These are phyloP conservation scores for Rosa rugosa DNA, from an alignment of 306 rosid species.

Conservation along the genomic window DNA sequence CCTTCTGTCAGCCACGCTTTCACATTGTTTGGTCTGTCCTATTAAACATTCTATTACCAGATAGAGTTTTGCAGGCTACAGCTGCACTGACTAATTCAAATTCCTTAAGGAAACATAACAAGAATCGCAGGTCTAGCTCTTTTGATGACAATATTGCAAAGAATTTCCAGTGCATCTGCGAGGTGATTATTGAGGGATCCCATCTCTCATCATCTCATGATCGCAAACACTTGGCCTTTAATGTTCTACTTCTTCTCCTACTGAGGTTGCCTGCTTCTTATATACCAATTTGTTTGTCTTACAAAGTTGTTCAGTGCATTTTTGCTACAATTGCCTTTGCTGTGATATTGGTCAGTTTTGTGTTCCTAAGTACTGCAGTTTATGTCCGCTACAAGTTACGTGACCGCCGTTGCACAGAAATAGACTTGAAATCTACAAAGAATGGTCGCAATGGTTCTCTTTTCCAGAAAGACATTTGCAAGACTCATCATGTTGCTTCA, in stretches of 20 bases:
- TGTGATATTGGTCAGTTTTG: too few species aligned
- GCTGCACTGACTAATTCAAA: constrained; percentile 60
- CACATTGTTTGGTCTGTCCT: constrained; percentile 86
- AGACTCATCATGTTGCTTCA: too few species aligned
- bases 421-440: too few species aligned
- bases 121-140: constrained; percentile 67
- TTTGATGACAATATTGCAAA: constrained; percentile 73
- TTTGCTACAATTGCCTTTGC: constrained; percentile 29
- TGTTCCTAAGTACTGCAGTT: too few species aligned
- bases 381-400: too few species aligned
- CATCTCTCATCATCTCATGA: constrained; percentile 94
- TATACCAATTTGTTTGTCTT: constrained; percentile 58
- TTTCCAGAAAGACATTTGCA: too few species aligned
- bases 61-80: constrained; percentile 56
- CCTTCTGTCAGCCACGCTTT: constrained; percentile 89
- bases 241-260: constrained; percentile 67
- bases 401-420: too few species aligned
- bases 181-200: constrained; percentile 75
- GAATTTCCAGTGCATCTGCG: constrained; percentile 60
- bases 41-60: constrained; percentile 65
- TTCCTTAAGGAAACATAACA: constrained; percentile 77
- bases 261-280: constrained; percentile 76
- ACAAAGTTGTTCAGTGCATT: constrained; percentile 86
- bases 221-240: constrained; percentile 81
- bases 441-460: too few species aligned